Base-by-base conservation (phyloP, 352 stramenopile species). In the Aphanomyces euteiches region DNA sequence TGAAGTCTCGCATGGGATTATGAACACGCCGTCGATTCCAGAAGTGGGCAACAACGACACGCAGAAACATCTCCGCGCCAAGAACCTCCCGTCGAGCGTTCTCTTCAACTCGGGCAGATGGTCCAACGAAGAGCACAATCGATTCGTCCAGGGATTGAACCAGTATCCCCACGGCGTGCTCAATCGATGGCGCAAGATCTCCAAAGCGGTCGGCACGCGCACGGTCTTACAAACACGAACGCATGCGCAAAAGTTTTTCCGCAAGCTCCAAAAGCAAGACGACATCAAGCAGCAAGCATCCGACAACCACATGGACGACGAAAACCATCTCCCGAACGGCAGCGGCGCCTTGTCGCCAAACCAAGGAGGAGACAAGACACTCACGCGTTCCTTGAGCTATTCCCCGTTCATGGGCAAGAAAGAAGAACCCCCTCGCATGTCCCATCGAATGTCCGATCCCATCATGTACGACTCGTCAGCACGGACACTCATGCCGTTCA, bases 201-300 rank as follows among this genome's bases (percentile, higher is more conserved):
- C 88, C 2, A 77, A 83, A 19, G 78, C 91, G 72, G 92, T 96
- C 65, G 86, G 85, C 70, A 88, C 86, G 40, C 81, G 88, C 60
- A 94, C 86, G 28, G 90, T 87, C 36, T 91, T 88, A 10, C 88
- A 95, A 67, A 86, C 93, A 65, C 86, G 88, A 12, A 93, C 85
- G 4, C 88, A 95, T 70, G 88, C 88, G 19, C 88, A 95, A 69
- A 95, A 95, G 76, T 95, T 93, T 75, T 96, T 96, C 72, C 90
- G 84, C 48, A 94, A 93, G 73, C 74, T 96, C 48, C 64, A 70
- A 63, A 70, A 70, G 54, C 47, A 61, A 43, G 64, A 70, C 54
- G 64, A 70, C 8, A 36, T 13, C 36, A 58, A 70, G 40, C n/a
- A 61, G 34, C 8, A 45, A 8, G 5, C 41, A 7, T 59, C 28